Percentiles rank a stretch among this genome's conserved stretches.
Conservation (phyloP, 2,329 filamentous ascomycete genomes). For the Ophiostoma sp. region DNA sequence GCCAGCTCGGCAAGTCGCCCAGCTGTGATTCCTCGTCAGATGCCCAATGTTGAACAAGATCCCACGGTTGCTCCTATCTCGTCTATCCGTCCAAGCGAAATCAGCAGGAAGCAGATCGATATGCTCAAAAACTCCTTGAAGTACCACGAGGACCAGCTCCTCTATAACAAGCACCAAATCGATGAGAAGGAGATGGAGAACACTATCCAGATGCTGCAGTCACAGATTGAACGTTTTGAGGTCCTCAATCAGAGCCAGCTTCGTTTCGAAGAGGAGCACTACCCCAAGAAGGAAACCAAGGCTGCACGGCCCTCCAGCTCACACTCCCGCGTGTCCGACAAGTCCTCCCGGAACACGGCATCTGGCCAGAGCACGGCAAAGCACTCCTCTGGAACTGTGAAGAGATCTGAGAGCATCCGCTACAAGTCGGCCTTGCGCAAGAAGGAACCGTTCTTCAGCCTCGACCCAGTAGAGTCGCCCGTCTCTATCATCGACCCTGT, state of each 20-base stretch:
- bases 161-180: conserved; percentile 59
- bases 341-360: conserved; percentile 11
- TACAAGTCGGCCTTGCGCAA: conserved; percentile 25
- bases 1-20: neutral
- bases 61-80: conserved; percentile 44
- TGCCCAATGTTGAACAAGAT: conserved; percentile 28
- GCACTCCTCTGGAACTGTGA: conserved; percentile 20
- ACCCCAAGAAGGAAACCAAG: conserved; percentile 34
- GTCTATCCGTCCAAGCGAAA: conserved; percentile 57
- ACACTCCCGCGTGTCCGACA: neutral
- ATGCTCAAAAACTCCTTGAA: conserved; percentile 49
- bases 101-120: conserved; percentile 54
- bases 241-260: conserved; percentile 42
- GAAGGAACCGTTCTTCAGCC: conserved; percentile 26
- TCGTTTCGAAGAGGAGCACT: conserved; percentile 42
- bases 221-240: conserved; percentile 42
- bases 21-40: conserved; percentile 1
- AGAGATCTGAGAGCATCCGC: conserved; percentile 25
- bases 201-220: conserved; percentile 41
- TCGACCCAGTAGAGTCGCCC: conserved; percentile 34
- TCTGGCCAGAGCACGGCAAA: conserved; percentile 17
- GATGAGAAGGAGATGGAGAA: conserved; percentile 50
- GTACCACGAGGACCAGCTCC: conserved; percentile 53
- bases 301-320: conserved; percentile 29
- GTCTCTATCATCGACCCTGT: conserved; percentile 29